phyloP scores from a whole-genome alignment of 768 basidiomycete species.

The Boletus rubescentipes region DNA sequence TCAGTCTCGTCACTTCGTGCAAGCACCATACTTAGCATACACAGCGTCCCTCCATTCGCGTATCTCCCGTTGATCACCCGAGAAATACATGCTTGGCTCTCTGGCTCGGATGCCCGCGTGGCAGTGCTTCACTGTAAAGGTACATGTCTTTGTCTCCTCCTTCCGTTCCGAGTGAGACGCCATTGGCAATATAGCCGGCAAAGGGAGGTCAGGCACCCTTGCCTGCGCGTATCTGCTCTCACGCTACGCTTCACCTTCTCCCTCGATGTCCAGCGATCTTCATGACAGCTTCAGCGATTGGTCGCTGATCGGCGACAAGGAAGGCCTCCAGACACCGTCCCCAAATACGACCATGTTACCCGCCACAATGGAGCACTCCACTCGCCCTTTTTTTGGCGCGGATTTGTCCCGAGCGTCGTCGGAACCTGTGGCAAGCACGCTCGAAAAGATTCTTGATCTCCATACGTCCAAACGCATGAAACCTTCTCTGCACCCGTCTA shows the following conservation, averaged over 20 bases:
- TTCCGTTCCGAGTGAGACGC: slow-evolving; percentile 2
- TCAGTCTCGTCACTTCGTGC: slow-evolving; percentile 57
- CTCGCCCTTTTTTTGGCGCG: background rate
- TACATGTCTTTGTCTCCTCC: slow-evolving; percentile 19
- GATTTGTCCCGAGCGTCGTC: slow-evolving; percentile 15
- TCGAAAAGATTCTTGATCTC: slow-evolving; percentile 60
- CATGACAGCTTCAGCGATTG: slow-evolving; percentile 20
- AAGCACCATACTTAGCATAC: background rate
- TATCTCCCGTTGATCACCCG: slow-evolving; percentile 70
- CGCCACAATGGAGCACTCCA: background rate
- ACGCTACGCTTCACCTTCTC: slow-evolving; percentile 45
- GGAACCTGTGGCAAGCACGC: slow-evolving; percentile 30
- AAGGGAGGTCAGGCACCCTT: slow-evolving; percentile 84
- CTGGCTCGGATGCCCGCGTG: slow-evolving; percentile 61
- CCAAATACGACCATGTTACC: background rate
- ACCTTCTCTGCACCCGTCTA: background rate
- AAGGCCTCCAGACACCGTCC: slow-evolving; percentile 16
- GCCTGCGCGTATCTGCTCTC: slow-evolving; percentile 82
- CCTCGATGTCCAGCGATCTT: slow-evolving; percentile 23
- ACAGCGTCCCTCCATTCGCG: slow-evolving; percentile 73
- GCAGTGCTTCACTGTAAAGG: slow-evolving; percentile 90
- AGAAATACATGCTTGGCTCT: slow-evolving; percentile 75
- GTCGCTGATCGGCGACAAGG: slow-evolving; percentile 21
- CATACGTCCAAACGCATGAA: slow-evolving; percentile 76
- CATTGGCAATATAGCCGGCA: slow-evolving; percentile 51